Evolutionary conservation across 352 stramenopile genomes (phyloP), one percentile per base, ranked within the genome.

Genomic region (Pythium dissotocum): DNA sequence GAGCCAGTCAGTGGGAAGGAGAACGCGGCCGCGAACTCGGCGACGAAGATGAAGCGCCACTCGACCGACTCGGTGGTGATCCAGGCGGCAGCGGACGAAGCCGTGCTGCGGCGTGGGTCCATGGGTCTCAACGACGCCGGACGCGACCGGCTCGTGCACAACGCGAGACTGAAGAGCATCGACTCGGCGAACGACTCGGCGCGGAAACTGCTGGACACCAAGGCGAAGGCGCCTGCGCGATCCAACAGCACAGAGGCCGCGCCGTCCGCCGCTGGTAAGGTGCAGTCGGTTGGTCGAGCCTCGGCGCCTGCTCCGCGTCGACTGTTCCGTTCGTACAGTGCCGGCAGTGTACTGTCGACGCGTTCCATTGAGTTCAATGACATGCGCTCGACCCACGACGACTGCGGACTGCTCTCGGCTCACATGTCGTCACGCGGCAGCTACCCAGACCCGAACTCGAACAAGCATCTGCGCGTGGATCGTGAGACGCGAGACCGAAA

Each of bases 51-150:
- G 62, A 91, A 91, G 70, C 83, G 85, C 2, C 78, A 85, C 62
- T 82, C 78, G 2, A 93, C 85, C 0, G 85, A 93, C 62, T 81
- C 83, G 6, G 77, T 78, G 4, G 72, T 80, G 7, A 91, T 93
- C 49, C 74, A 85, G 40, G 77, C 80, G 13, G 80, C 79, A 28
- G 82, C 82, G 12, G 78, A 86, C n/a, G 73, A 90, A 64, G 48
- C 67, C 8, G 38, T 30, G 16, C 10, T 56, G 24, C 24, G 18
- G 42, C 58, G 58, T 33, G 44, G 26, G 12, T 75, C 67, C 51
- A 74, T 65, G 3, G 61, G 64, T 24, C 80, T 84, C 14, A 74
- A 78, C 24, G 75, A 89, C 21, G 58, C 80, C 46, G 81, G 77
- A 36, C 75, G 85, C 1, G 67, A 72, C 26, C 75, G 67, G 16